These are phyloP conservation scores for Vigna mungo DNA, from an alignment of 306 rosid genomes.

Conservation along the genomic window DNA sequence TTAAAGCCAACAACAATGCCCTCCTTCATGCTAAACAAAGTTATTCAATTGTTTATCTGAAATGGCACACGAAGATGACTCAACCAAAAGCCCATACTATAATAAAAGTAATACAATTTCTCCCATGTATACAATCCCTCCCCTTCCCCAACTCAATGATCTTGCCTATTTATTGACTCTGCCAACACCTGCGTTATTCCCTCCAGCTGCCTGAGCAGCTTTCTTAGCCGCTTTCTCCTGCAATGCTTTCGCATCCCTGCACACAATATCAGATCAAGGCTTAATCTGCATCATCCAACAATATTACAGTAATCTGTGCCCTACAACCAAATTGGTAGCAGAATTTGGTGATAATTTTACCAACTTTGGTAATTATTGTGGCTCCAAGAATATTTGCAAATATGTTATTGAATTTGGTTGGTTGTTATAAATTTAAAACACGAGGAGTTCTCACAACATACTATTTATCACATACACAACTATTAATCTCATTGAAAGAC, in stretches of 20 bases:
- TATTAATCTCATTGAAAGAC: no score
- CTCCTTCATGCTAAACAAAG: constrained; percentile 19
- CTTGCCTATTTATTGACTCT: constrained; percentile 43
- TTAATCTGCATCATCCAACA: neutral
- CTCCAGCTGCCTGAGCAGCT: constrained; percentile 56
- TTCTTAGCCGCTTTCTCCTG: constrained; percentile 71
- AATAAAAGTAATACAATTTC: constrained; percentile 35
- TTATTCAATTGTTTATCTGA: neutral
- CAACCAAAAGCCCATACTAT: constrained; percentile 42
- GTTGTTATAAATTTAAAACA: no score
- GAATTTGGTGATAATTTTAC: neutral
- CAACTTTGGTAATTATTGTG: neutral
- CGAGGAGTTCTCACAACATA: neutral
- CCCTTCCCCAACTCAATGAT: constrained; percentile 3
- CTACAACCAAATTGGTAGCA: neutral
- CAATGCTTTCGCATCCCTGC: constrained; percentile 73
- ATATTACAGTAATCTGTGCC: neutral
- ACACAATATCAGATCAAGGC: neutral
- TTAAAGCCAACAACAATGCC: constrained; percentile 48
- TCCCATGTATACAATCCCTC: neutral
- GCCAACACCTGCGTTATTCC: constrained; percentile 55
- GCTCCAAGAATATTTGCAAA: neutral
- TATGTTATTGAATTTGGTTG: no score
- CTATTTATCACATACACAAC: no score
- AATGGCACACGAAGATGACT: constrained; percentile 39